phyloP scores from a whole-genome alignment of 306 rosid genomes.

The Citrullus amarus region DNA sequence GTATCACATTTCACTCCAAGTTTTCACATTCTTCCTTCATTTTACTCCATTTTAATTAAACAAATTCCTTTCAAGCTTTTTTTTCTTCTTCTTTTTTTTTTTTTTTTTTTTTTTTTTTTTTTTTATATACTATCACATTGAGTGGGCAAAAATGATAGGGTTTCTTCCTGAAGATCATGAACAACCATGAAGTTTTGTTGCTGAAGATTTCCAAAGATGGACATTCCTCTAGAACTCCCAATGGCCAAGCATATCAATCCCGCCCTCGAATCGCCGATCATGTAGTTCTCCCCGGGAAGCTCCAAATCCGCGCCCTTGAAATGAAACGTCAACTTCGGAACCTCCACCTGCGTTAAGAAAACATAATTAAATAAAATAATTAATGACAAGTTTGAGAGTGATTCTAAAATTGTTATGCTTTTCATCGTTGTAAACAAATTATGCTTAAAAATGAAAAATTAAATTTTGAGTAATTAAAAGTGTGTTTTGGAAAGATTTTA shows the following conservation, averaged over 20 bases:
- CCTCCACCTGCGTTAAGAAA: conserved; percentile 12
- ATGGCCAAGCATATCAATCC: conserved; percentile 69
- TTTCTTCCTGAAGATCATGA: conserved; percentile 29
- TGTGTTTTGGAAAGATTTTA: too few relatives aligned
- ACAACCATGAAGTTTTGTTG: conserved; percentile 35
- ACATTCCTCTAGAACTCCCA: conserved; percentile 52
- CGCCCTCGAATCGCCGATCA: conserved; percentile 34
- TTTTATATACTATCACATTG: conserved; percentile 23
- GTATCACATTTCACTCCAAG: neutral
- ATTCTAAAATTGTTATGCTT: too few relatives aligned
- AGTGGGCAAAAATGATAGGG: conserved; percentile 29
- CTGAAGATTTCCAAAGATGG: conserved; percentile 47
- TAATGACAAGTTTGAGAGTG: too few relatives aligned
- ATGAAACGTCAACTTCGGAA: conserved; percentile 62
- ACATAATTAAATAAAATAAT: neutral
- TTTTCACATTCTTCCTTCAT: neutral
- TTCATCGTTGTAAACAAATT: too few relatives aligned
- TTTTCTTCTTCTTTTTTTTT: too few relatives aligned
- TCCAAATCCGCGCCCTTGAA: conserved; percentile 60
- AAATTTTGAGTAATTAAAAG: too few relatives aligned
- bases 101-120: too few relatives aligned
- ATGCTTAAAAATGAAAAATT: too few relatives aligned
- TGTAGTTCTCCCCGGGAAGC: conserved; percentile 49
- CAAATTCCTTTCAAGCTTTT: neutral
- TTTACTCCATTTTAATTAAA: neutral